These are phyloP conservation scores for Liriodendron chinense DNA, from an alignment of 164 flowering plant genomes.

Conservation along the genomic window DNA sequence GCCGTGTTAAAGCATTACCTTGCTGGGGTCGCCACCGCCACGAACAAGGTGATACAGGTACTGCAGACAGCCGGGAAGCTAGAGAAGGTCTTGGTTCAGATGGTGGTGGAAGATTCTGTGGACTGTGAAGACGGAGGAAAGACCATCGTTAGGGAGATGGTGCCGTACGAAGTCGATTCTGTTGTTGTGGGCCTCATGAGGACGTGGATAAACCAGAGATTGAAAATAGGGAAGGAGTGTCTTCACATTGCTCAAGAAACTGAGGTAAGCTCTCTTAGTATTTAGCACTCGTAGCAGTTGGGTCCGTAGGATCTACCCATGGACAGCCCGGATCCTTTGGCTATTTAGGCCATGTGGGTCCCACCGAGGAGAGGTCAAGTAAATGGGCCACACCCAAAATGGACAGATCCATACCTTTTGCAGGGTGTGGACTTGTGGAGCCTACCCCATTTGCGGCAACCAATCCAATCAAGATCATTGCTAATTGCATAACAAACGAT, in stretches of 20 bases:
- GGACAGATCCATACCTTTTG: too few relatives aligned
- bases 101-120: constrained; percentile 82
- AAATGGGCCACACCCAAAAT: too few relatives aligned
- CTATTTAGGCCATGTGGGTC: too few relatives aligned
- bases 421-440: too few relatives aligned
- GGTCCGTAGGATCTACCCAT: background rate
- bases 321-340: background rate
- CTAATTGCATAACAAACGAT: background rate
- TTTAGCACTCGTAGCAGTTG: background rate
- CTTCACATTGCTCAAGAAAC: constrained; percentile 66
- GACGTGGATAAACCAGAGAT: constrained; percentile 63
- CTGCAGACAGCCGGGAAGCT: constrained; percentile 81
- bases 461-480: background rate
- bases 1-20: constrained; percentile 63
- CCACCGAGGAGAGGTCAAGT: too few relatives aligned
- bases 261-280: constrained; percentile 49
- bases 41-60: constrained; percentile 49
- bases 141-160: constrained; percentile 71
- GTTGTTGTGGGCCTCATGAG: constrained; percentile 44
- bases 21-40: constrained; percentile 29
- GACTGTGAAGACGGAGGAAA: constrained; percentile 90
- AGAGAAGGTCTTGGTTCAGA: constrained; percentile 72
- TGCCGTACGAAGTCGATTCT: constrained; percentile 79
- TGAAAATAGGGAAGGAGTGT: constrained; percentile 41
- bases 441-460: background rate